phyloP scores from a whole-genome alignment of 306 rosid species.

The Vigna angularis region DNA sequence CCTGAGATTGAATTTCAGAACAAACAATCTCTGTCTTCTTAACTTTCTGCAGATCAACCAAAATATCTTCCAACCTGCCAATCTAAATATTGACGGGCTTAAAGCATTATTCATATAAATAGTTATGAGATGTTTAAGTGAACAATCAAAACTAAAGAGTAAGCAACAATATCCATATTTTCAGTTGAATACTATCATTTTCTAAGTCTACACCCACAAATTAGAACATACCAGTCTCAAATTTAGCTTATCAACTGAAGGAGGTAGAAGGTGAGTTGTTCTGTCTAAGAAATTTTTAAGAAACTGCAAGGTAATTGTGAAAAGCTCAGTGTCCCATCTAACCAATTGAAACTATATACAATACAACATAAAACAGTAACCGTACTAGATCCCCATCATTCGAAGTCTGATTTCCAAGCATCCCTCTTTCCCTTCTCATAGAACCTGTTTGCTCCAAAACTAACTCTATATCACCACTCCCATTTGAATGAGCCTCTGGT shows the following conservation, averaged over 20 bases:
- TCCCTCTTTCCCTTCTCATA: slow-evolving; percentile 48
- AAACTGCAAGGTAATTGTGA: slow-evolving; percentile 62
- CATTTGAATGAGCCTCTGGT: slow-evolving; percentile 52
- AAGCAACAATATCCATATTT: background rate
- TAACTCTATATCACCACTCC: slow-evolving; percentile 46
- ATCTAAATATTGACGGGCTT: slow-evolving; percentile 57
- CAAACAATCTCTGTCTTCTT: slow-evolving; percentile 65
- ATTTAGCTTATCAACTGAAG: slow-evolving; percentile 63
- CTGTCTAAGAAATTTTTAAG: slow-evolving; percentile 54
- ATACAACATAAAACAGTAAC: slow-evolving; percentile 35
- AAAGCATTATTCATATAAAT: slow-evolving; percentile 2
- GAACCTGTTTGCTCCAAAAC: slow-evolving; percentile 40
- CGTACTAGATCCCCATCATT: slow-evolving; percentile 74
- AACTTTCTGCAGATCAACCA: slow-evolving; percentile 62
- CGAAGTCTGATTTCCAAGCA: slow-evolving; percentile 48
- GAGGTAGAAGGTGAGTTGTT: slow-evolving; percentile 64
- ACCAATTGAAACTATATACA: slow-evolving; percentile 39
- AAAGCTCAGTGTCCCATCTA: slow-evolving; percentile 30
- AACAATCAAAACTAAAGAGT: slow-evolving; percentile 4
- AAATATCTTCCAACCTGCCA: slow-evolving; percentile 67
- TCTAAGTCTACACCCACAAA: slow-evolving; percentile 32
- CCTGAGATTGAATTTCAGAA: slow-evolving; percentile 82
- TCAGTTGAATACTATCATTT: slow-evolving; percentile 20
- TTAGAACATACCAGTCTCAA: slow-evolving; percentile 57
- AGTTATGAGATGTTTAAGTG: slow-evolving; percentile 14